Conservation (phyloP, 2,329 filamentous ascomycete genomes). For the Epichloe hybrida region DNA sequence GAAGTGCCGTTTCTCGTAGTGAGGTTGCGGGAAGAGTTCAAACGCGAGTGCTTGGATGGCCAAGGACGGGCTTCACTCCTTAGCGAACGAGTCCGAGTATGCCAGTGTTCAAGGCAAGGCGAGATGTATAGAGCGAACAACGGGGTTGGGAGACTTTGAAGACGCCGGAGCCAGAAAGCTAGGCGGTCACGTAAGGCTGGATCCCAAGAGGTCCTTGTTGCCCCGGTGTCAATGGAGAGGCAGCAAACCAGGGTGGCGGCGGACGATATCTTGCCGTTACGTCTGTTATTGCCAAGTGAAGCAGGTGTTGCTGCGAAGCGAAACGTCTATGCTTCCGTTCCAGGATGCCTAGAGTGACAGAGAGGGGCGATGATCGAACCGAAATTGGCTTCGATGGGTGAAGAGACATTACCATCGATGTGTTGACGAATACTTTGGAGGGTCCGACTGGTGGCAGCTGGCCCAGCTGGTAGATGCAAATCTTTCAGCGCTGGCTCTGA, state of each 20-base stretch:
- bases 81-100: background rate
- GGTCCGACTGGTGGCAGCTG: constrained; percentile 4
- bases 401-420: background rate
- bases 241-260: background rate
- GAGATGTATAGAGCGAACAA: background rate
- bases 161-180: background rate
- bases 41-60: background rate
- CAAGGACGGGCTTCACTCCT: background rate
- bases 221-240: background rate
- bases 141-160: background rate
- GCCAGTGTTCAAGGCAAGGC: background rate
- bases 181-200: background rate
- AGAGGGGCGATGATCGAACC: too few species aligned
- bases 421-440: background rate
- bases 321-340: background rate
- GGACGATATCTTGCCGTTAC: background rate
- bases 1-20: background rate
- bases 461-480: background rate
- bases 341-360: background rate
- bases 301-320: background rate
- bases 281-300: background rate
- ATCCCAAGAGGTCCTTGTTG: background rate
- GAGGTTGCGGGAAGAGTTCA: background rate
- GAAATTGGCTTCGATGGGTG: background rate
- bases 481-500: background rate